phyloP scores from a whole-genome alignment of 2,329 filamentous ascomycete species.

The Pseudocercospora fuligena region DNA sequence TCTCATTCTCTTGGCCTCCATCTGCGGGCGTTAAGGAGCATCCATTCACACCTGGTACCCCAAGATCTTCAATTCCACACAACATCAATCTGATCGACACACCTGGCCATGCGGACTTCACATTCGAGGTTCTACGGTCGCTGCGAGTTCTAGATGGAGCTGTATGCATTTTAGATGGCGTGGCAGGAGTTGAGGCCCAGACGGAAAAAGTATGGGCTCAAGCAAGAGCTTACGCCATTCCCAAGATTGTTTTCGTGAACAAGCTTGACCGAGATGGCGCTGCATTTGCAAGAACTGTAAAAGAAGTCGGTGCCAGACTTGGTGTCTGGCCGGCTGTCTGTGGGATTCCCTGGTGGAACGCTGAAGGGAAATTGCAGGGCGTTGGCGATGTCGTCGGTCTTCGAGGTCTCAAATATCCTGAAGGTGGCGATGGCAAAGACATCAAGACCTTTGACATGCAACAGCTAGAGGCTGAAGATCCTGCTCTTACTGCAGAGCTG shows the following conservation, averaged over 20 bases:
- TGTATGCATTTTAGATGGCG: slow-evolving; percentile 90
- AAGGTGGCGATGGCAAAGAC: slow-evolving; percentile 67
- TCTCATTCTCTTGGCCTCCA: slow-evolving; percentile 92
- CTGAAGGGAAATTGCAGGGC: slow-evolving; percentile 76
- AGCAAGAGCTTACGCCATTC: slow-evolving; percentile 82
- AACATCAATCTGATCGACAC: slow-evolving; percentile 94
- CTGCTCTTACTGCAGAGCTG: slow-evolving; percentile 66
- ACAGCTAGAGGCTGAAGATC: slow-evolving; percentile 57
- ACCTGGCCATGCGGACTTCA: slow-evolving; percentile 95
- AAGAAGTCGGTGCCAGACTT: slow-evolving; percentile 80
- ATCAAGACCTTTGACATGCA: slow-evolving; percentile 57
- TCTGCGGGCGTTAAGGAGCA: slow-evolving; percentile 36
- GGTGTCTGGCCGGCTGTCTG: slow-evolving; percentile 87
- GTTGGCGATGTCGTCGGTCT: slow-evolving; percentile 82
- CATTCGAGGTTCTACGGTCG: slow-evolving; percentile 92
- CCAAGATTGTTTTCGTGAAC: slow-evolving; percentile 80
- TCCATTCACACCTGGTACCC: slow-evolving; percentile 27
- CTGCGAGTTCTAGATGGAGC: slow-evolving; percentile 86
- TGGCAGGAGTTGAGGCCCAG: slow-evolving; percentile 93
- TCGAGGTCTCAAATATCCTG: slow-evolving; percentile 74
- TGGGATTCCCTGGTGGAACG: slow-evolving; percentile 89
- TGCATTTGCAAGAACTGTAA: slow-evolving; percentile 80
- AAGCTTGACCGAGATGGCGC: slow-evolving; percentile 85
- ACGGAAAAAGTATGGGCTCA: slow-evolving; percentile 96
- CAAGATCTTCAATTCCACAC: slow-evolving; percentile 62